Conservation (phyloP, 805 yeast genomes). For the Pichia phayaonensis region DNA sequence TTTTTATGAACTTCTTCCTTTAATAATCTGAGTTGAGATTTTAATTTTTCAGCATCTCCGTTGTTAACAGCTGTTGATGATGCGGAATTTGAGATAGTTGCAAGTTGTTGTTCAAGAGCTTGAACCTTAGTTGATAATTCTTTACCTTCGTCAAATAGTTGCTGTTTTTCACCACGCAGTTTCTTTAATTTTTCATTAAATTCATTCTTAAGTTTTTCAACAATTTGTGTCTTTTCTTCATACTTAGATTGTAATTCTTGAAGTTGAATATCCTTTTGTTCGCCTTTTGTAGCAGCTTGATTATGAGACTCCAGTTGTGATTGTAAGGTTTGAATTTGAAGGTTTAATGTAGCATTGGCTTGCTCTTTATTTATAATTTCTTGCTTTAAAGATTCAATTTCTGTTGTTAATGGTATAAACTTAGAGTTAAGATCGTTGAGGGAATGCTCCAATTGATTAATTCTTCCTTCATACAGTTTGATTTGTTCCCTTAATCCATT, state of each 20-base stretch:
- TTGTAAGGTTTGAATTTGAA: constrained; percentile 57
- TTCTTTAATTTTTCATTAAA: constrained; percentile 26
- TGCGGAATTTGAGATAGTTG: background rate
- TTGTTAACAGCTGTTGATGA: constrained; percentile 1
- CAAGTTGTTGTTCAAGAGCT: constrained; percentile 13
- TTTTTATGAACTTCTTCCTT: constrained; percentile 13
- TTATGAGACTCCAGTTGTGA: constrained; percentile 41
- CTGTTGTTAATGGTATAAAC: constrained; percentile 12
- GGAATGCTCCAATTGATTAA: constrained; percentile 15
- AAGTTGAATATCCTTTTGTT: constrained; percentile 15
- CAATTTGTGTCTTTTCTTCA: constrained; percentile 15
- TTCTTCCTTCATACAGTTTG: constrained; percentile 7
- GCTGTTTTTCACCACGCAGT: constrained; percentile 19
- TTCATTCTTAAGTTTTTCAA: constrained; percentile 25
- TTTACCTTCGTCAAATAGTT: constrained; percentile 7
- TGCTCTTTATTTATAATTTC: constrained; percentile 41
- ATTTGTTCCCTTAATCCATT: constrained; percentile 20
- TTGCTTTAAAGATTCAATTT: constrained; percentile 13
- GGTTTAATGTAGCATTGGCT: constrained; percentile 37
- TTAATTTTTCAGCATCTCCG: constrained; percentile 15
- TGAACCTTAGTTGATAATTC: constrained; percentile 16
- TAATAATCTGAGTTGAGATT: constrained; percentile 12
- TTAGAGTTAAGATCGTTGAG: constrained; percentile 2
- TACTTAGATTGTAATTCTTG: constrained; percentile 13
- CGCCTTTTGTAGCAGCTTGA: constrained; percentile 1